Evolutionary conservation across 495 filamentous ascomycete genomes (phyloP).

Genomic region (Mycothermus thermophilus): DNA sequence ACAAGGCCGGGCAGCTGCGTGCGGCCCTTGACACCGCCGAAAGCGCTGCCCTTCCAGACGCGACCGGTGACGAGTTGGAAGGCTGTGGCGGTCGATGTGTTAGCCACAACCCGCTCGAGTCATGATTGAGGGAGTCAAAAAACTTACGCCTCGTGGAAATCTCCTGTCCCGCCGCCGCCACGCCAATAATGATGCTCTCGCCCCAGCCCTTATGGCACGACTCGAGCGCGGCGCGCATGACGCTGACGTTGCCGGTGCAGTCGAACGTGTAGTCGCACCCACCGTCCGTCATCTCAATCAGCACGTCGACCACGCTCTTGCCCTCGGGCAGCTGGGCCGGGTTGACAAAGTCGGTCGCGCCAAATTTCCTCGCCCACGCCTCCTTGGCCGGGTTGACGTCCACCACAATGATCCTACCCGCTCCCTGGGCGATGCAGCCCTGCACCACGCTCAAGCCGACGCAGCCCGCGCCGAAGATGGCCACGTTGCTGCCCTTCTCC

Average conservation of each 20-base stretch:
- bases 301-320: conserved; percentile 72
- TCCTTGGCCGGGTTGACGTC: conserved; percentile 91
- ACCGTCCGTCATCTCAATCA: conserved; percentile 98
- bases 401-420: conserved; percentile 84
- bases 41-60: conserved; percentile 94
- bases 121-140: not conserved
- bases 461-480: conserved; percentile 90
- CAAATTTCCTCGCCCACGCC: conserved; percentile 84
- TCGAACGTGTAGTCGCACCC: conserved; percentile 99
- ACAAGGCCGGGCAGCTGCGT: conserved; percentile 82
- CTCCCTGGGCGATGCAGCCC: conserved; percentile 79
- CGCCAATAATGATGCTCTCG: conserved; percentile 93
- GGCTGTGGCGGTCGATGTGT: conserved; percentile 37
- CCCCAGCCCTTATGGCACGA: conserved; percentile 99
- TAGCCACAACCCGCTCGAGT: conserved; percentile 11
- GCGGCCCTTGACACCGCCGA: conserved; percentile 95
- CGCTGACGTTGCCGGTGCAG: conserved; percentile 91
- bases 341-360: conserved; percentile 94
- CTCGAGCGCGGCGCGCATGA: conserved; percentile 93
- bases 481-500: conserved; percentile 79
- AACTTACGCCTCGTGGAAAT: conserved; percentile 87
- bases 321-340: conserved; percentile 59
- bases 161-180: conserved; percentile 94
- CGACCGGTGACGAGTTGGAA: conserved; percentile 98
- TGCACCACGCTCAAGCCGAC: conserved; percentile 91